Evolutionary conservation across 139 green algal species (phyloP).

Genomic region (Chlamydomonas sp.): DNA sequence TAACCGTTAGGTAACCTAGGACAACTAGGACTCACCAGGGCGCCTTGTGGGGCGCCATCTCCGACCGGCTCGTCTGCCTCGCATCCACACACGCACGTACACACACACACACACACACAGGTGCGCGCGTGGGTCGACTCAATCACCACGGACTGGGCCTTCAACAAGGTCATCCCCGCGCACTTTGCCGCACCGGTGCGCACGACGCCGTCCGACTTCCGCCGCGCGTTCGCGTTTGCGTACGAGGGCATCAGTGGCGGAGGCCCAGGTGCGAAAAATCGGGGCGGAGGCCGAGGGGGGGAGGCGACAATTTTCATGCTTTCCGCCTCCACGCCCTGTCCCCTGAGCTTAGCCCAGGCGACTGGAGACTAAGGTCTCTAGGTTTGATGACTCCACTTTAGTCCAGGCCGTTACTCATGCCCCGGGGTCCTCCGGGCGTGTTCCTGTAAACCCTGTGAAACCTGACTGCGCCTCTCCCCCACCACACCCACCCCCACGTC

Average conservation of each 20-base stretch:
- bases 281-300: neutral
- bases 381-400: neutral
- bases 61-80: neutral
- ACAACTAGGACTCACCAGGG: neutral
- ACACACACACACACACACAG: constrained; percentile 4
- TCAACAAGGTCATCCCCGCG: constrained; percentile 78
- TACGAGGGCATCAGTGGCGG: constrained; percentile 17
- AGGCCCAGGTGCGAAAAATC: no score
- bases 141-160: constrained; percentile 72
- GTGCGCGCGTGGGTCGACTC: constrained; percentile 66
- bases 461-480: no score
- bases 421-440: no score
- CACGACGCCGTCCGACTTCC: constrained; percentile 30
- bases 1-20: neutral
- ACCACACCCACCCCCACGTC: no score
- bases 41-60: neutral
- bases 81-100: constrained; percentile 2
- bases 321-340: neutral
- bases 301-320: neutral
- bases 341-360: neutral
- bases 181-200: constrained; percentile 83
- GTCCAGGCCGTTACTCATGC: no score
- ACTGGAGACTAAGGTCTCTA: neutral
- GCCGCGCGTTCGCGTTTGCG: constrained; percentile 35
- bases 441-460: no score